These are phyloP conservation scores for Parachlorella kessleri DNA, from an alignment of 139 green algal species.

Conservation along the genomic window DNA sequence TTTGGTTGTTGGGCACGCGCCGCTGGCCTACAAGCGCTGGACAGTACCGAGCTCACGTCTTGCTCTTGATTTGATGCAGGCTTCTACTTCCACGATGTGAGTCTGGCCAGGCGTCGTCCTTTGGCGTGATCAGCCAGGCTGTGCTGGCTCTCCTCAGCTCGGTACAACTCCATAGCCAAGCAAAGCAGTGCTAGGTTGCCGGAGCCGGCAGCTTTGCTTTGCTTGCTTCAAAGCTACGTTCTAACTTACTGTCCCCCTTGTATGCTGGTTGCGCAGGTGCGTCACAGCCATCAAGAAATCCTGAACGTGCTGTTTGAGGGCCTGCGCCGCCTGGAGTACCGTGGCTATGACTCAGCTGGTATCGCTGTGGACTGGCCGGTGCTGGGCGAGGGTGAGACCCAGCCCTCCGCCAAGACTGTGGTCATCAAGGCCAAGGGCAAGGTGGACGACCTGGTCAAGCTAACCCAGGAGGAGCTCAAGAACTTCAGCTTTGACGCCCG, in stretches of 20 bases:
- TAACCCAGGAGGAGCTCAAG: conserved; percentile 48
- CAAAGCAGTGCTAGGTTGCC: too few relatives aligned
- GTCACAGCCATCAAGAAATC: conserved; percentile 67
- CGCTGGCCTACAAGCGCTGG: too few relatives aligned
- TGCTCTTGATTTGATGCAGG: too few relatives aligned
- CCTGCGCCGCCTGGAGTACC: conserved; percentile 94
- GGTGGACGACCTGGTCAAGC: conserved; percentile 80
- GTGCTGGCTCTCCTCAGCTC: too few relatives aligned
- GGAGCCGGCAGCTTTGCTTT: too few relatives aligned
- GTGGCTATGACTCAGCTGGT: conserved; percentile 96
- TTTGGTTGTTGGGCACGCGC: too few relatives aligned
- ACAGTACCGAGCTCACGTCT: too few relatives aligned
- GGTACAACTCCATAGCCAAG: too few relatives aligned
- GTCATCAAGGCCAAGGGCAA: conserved; percentile 92
- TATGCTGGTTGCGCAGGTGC: conserved; percentile 48
- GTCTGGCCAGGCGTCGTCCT: neutral
- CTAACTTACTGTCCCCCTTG: too few relatives aligned
- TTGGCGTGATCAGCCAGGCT: too few relatives aligned
- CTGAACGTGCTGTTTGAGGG: conserved; percentile 90
- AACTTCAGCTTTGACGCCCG: conserved; percentile 47
- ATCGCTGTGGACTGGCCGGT: conserved; percentile 79
- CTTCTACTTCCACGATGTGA: conserved; percentile 49
- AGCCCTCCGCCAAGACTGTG: conserved; percentile 38
- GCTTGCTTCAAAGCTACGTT: too few relatives aligned
- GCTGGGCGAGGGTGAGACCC: conserved; percentile 11